phyloP scores from a whole-genome alignment of 1,284 basidiomycete species.

The Sphaerobolus stellatus region DNA sequence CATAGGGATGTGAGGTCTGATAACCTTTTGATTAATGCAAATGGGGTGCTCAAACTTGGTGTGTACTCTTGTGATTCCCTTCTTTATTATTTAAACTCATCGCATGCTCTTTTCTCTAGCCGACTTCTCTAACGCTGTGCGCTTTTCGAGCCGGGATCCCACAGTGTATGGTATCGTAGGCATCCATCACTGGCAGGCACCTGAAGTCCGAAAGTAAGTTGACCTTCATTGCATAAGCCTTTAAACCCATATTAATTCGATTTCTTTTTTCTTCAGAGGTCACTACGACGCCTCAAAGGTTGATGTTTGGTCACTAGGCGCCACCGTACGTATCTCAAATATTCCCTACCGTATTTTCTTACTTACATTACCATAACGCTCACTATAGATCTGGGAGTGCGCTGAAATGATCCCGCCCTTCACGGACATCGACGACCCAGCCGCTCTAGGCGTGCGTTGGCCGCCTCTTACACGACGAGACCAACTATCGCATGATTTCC shows the following conservation, averaged over 20 bases:
- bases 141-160: conserved; percentile 48
- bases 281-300: conserved; percentile 72
- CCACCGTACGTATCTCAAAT: conserved; percentile 43
- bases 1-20: conserved; percentile 80
- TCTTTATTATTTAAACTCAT: too few species aligned
- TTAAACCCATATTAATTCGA: conserved; percentile 5
- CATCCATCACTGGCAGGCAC: conserved; percentile 75
- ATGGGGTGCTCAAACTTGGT: conserved; percentile 75
- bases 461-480: conserved; percentile 59
- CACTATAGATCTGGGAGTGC: conserved; percentile 63
- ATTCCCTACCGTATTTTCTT: not conserved
- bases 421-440: conserved; percentile 48
- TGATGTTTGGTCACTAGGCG: conserved; percentile 78
- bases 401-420: conserved; percentile 74
- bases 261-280: conserved; percentile 39
- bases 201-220: conserved; percentile 63
- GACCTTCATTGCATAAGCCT: not conserved
- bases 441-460: conserved; percentile 57
- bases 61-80: conserved; percentile 26
- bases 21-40: conserved; percentile 65
- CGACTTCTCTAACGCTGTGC: conserved; percentile 74
- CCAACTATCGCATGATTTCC: conserved; percentile 64
- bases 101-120: conserved; percentile 37
- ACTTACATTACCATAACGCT: not conserved
- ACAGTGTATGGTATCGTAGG: conserved; percentile 58